Evolutionary conservation across 345 rosid species (phyloP), one percentile per base, ranked within the genome.

Genomic region (Nasturtium officinale): DNA sequence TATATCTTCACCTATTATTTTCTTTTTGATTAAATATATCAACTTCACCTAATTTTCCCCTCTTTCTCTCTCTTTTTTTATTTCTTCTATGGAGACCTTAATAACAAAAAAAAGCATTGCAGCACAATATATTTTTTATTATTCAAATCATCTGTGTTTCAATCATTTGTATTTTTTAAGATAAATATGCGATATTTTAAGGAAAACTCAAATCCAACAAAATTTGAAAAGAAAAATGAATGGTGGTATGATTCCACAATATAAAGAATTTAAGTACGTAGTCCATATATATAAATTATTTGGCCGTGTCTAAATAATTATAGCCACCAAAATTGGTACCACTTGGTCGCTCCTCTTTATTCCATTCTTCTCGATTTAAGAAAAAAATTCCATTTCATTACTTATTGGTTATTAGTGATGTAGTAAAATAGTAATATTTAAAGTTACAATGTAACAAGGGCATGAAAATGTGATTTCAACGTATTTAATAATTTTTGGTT

Each of bases 271-370:
- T 50, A 66, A 56, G 26, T 56, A 63, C 21, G 16, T 62, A 45
- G 7, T 46, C 46, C 59, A 38, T 57, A 70, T 57, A 70, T 28
- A 29, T 58, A 65, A 65, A 21, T 32, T 59, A 47, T 43, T 28
- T 78, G 57, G 50, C 62, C 3, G 6, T 40, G 53, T 21, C 38
- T 18, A 76, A 33, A 62, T 8, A 79, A 72, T 74, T 65, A 73
- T 56, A 65, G 73, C 89, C 86, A 82, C 87, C 68, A 83, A 70
- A 68, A 56, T 35, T 40, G 69, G 68, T 29, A 64, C 43, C 43
- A 10, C 63, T 69, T 56, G 64, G 77, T 69, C 84, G 77, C 68
- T 71, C 65, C 74, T 79, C 85, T 83, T 40, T 61, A 56, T 74
- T 86, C 80, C 73, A 65, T 79, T 79, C 79, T 55, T 38, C 46